A percentile compares a stretch with the other conserved stretches of the same genome.
phyloP scores from a whole-genome alignment of 2,329 filamentous ascomycete species.

The Claviceps arundinis region DNA sequence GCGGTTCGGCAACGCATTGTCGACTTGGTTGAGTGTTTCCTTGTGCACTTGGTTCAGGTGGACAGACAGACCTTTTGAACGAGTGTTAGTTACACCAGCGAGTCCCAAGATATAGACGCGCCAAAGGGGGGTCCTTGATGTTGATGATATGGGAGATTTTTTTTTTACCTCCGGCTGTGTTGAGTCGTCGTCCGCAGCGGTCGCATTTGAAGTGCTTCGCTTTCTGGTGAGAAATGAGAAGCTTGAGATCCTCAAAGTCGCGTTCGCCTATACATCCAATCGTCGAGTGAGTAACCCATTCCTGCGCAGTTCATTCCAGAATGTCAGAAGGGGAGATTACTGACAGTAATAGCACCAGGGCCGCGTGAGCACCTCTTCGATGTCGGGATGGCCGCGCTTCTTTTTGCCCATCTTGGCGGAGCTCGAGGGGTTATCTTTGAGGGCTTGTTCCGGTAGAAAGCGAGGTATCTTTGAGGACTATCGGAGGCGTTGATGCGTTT shows the following conservation, averaged over 20 bases:
- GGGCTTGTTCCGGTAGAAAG: not conserved
- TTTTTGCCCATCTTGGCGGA: constrained; percentile 62
- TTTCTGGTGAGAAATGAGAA: constrained; percentile 93
- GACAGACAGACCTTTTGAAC: constrained; percentile 63
- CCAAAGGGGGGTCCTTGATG: too few species aligned
- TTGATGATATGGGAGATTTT: too few species aligned
- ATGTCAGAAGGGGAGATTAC: constrained; percentile 6
- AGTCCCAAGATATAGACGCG: not conserved
- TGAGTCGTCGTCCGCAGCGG: constrained; percentile 72
- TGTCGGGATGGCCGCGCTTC: constrained; percentile 71
- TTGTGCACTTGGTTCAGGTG: constrained; percentile 99
- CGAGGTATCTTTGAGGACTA: too few species aligned
- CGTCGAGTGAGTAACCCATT: constrained; percentile 12
- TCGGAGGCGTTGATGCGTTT: not conserved
- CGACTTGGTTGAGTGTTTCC: constrained; percentile 72
- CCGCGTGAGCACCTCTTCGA: constrained; percentile 76
- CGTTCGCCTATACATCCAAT: constrained; percentile 51
- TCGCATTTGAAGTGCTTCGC: constrained; percentile 99
- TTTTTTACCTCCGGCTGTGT: constrained; percentile 77
- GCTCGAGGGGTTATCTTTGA: not conserved
- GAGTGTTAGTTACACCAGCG: too few species aligned
- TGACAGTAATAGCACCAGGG: constrained; percentile 97
- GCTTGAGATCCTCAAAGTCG: constrained; percentile 94
- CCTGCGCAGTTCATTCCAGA: too few species aligned
- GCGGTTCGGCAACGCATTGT: constrained; percentile 82